Base-by-base conservation (phyloP, 2,329 filamentous ascomycete genomes). In the Aspergillus sp. region DNA sequence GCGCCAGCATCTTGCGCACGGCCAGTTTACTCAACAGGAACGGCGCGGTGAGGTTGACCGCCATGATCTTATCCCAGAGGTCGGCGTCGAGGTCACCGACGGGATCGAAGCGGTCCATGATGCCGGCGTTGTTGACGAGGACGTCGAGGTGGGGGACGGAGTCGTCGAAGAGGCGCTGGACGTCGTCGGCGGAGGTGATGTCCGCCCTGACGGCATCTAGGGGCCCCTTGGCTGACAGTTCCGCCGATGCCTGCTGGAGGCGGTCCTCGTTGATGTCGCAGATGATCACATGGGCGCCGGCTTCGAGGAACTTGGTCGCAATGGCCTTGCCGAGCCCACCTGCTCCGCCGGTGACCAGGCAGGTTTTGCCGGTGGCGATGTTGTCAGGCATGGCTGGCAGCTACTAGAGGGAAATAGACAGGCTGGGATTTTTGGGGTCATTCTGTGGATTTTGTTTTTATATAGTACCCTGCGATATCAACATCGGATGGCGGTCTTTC, bases 101-200 rank as follows among this genome's bases (percentile, higher is more conserved):
- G 0, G 71, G 66, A 26, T 71, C 66, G 42, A 77, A 74, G 16
- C 54, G 58, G 45, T 78, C 74, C 58, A 74, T 70, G 28, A 77
- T 61, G 14, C 68, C 74, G 7, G 72, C 72, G 39, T 72, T 73
- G 55, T 75, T 75, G 45, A 77, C 52, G 4, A 78, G 57, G n/a
- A 75, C 58, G 50, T 79, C 74, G 12, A 74, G 50, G n/a, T 59
- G 57, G 16, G 61, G 63, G 16, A 45, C 26, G 3, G 49, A 32
- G 48, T 57, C 42, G 4, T 49, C 40, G 33, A 68, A 63, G 0
- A 67, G 47, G 6, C 45, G 39, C 27, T 63, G 51, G 7, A 64
- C 51, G 15, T 56, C 57, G 0, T 40, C 39, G 8, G 52, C 47
- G 1, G 48, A 47, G 5, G 63, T 61, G 30, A 66, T 57, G 36